Conservation (phyloP, 768 basidiomycete genomes). For the Mycena alexandri region DNA sequence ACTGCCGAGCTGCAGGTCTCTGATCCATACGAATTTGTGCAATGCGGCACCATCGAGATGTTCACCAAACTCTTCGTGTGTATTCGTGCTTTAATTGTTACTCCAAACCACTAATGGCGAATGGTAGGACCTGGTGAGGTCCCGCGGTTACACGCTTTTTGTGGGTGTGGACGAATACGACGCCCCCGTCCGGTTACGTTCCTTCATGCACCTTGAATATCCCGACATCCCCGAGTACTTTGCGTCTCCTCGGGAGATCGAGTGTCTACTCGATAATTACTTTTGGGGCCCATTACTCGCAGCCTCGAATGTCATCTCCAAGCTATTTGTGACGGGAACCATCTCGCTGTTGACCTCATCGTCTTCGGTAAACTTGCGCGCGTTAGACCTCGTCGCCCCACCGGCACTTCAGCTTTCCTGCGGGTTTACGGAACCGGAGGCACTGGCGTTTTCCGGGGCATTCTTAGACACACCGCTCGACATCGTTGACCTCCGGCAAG, state of each 20-base stretch:
- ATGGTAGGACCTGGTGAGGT: conserved; percentile 1
- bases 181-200: not conserved
- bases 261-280: not conserved
- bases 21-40: too few relatives aligned
- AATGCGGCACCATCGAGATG: too few relatives aligned
- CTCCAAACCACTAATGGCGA: too few relatives aligned
- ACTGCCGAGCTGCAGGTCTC: too few relatives aligned
- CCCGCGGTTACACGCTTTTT: conserved; percentile 1
- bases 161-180: conserved; percentile 22
- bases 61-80: too few relatives aligned
- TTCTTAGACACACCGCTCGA: not conserved
- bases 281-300: conserved; percentile 16
- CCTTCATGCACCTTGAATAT: not conserved
- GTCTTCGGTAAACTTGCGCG: not conserved
- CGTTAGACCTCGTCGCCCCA: not conserved
- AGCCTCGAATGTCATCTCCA: conserved; percentile 6
- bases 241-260: not conserved
- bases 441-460: not conserved
- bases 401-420: not conserved
- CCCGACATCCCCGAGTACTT: not conserved
- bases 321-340: conserved; percentile 14
- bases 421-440: conserved; percentile 21
- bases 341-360: not conserved
- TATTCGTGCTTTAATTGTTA: too few relatives aligned
- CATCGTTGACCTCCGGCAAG: not conserved